Base-by-base conservation (phyloP, 805 yeast species). In the Barnettozyma vustinii region DNA sequence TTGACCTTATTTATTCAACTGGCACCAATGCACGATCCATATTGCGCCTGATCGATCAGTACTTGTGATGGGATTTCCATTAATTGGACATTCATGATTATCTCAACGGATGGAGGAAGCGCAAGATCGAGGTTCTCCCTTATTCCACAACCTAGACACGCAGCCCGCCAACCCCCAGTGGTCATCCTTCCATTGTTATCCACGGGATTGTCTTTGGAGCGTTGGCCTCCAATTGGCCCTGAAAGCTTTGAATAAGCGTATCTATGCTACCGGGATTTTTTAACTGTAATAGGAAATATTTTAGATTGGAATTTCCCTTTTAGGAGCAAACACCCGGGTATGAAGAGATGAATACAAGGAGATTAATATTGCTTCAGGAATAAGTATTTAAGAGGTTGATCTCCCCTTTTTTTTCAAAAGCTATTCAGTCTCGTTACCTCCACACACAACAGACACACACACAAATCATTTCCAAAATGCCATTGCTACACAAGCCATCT, bases 401-500 rank as follows among this genome's bases (percentile, higher is more conserved):
- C 21, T 18, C 7, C 39, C 39, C 21, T n/a, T n/a, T n/a, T n/a
- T n/a, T n/a, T n/a, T n/a, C n/a, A n/a, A n/a, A n/a, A n/a, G n/a
- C n/a, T n/a, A n/a, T n/a, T n/a, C n/a, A n/a, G n/a, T n/a, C 3
- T 18, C 39, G 15, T 33, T 16, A 8, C 9, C n/a, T n/a, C n/a
- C 21, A 18, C 25, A 23, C 5, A 8, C 21, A 36, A 4, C 19
- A 36, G n/a, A n/a, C n/a, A 36, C n/a, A 8, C 21, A 18, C 19
- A 18, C 21, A 43, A 8, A 7, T 21, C 27, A 9, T 26, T 12
- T 10, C 8, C 18, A 44, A 37, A 51, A 58, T 58, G 62, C 59
- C 60, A 40, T 21, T 81, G 74, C 60, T 60, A 63, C 74, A 78
- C 70, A 72, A 71, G 57, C 77, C 83, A 64, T 63, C 71, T 30